These are phyloP conservation scores for Malassezia vespertilionis DNA, from an alignment of 1,284 basidiomycete species.

Conservation along the genomic window DNA sequence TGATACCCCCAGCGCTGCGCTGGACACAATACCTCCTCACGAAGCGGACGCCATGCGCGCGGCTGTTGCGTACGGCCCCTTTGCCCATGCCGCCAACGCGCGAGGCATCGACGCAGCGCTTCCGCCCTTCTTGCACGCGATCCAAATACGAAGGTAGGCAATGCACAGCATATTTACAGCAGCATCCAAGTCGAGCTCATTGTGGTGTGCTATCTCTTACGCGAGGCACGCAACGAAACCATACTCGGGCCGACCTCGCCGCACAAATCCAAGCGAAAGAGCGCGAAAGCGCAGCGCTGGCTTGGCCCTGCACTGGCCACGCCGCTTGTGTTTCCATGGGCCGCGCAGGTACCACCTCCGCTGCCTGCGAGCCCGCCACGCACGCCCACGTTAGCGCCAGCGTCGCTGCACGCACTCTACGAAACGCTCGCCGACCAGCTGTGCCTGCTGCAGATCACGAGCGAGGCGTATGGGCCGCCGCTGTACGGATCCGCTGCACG, in stretches of 20 bases:
- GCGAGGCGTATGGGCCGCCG: not conserved
- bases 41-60: conserved; percentile 1
- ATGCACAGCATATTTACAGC: not conserved
- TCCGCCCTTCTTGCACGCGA: conserved; percentile 1
- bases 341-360: not conserved
- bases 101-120: not conserved
- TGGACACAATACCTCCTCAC: no score
- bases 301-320: not conserved
- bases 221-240: not conserved
- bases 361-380: no score
- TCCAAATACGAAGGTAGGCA: conserved; percentile 12
- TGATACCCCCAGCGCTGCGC: no score
- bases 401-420: conserved; percentile 1
- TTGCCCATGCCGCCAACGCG: not conserved
- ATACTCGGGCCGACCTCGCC: no score
- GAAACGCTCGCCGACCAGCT: conserved; percentile 13
- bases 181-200: conserved; percentile 11
- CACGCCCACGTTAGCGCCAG: not conserved
- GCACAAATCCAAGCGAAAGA: conserved; percentile 5
- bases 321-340: conserved; percentile 1
- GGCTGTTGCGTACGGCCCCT: not conserved
- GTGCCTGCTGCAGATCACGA: conserved; percentile 12
- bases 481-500: conserved; percentile 7
- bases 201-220: conserved; percentile 6
- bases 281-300: conserved; percentile 2